These are phyloP conservation scores for Entoloma clypeatum DNA, from an alignment of 1,284 basidiomycete species.

Conservation along the genomic window DNA sequence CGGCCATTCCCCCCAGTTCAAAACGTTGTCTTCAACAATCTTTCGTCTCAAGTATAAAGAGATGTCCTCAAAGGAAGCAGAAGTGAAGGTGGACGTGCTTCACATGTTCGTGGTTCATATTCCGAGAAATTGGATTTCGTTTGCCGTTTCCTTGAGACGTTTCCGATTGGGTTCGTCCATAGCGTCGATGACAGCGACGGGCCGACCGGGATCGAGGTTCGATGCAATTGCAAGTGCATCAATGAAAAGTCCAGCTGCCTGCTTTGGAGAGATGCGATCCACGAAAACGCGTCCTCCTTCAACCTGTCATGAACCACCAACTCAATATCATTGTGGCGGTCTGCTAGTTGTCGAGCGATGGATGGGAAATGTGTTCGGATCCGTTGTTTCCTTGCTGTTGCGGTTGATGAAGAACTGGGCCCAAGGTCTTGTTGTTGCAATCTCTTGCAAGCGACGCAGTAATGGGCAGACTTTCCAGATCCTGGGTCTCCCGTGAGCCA, in stretches of 20 bases:
- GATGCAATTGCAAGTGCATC: conserved; percentile 13
- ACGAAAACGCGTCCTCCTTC: conserved; percentile 11
- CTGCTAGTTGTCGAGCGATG: conserved; percentile 13
- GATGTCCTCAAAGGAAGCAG: conserved; percentile 11
- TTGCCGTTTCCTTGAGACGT: conserved; percentile 9
- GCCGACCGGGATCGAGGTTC: conserved; percentile 1
- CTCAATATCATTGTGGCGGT: conserved; percentile 6
- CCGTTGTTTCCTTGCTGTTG: conserved; percentile 11
- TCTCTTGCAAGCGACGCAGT: conserved; percentile 14
- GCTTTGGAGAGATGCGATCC: conserved; percentile 12
- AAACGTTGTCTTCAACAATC: conserved; percentile 9
- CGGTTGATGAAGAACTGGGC: conserved; percentile 18
- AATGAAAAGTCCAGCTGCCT: conserved; percentile 15
- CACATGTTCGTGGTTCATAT: conserved; percentile 4
- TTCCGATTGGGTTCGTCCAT: conserved; percentile 14
- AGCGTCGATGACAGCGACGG: conserved; percentile 17
- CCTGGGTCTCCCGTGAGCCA: conserved; percentile 19
- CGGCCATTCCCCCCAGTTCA: conserved; percentile 11
- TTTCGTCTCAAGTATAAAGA: conserved; percentile 5
- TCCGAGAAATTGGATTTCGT: conserved; percentile 1
- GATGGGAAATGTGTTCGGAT: conserved; percentile 15
- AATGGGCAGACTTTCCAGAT: conserved; percentile 17
- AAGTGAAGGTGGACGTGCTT: conserved; percentile 13
- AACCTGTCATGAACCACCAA: conserved; percentile 8
- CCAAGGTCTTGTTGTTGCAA: conserved; percentile 14